These are phyloP conservation scores for Lactarius akahatsu DNA, from an alignment of 768 basidiomycete species.

Conservation along the genomic window DNA sequence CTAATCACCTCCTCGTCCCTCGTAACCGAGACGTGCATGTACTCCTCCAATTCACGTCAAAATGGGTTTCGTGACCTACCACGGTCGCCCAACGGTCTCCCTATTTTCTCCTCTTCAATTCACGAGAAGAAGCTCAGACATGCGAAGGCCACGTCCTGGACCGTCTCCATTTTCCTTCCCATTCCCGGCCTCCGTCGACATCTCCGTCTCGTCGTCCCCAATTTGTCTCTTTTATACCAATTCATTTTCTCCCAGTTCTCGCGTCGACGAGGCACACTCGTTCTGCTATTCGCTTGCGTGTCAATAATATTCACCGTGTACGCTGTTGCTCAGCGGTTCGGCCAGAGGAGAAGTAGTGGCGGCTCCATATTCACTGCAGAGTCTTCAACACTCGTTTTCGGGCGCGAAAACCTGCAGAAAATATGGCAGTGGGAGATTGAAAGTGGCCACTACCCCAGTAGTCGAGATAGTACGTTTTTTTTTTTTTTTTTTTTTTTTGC, in stretches of 20 bases:
- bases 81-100: slow-evolving; percentile 45
- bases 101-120: slow-evolving; percentile 54
- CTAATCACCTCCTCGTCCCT: slow-evolving; percentile 1
- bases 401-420: slow-evolving; percentile 74
- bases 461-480: slow-evolving; percentile 60
- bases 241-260: slow-evolving; percentile 57
- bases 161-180: slow-evolving; percentile 55
- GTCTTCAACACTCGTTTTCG: slow-evolving; percentile 70
- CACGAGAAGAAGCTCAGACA: slow-evolving; percentile 64
- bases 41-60: slow-evolving; percentile 48
- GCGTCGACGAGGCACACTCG: slow-evolving; percentile 53
- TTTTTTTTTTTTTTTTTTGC: slow-evolving; percentile 25
- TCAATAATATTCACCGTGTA: slow-evolving; percentile 54
- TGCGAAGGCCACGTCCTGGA: slow-evolving; percentile 50
- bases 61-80: slow-evolving; percentile 48
- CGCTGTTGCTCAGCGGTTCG: slow-evolving; percentile 60
- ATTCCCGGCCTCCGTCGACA: slow-evolving; percentile 60
- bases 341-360: slow-evolving; percentile 64
- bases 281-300: slow-evolving; percentile 50
- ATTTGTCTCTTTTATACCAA: slow-evolving; percentile 59
- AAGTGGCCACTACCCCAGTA: slow-evolving; percentile 92
- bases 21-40: slow-evolving; percentile 34
- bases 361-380: slow-evolving; percentile 49
- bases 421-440: slow-evolving; percentile 97
- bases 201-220: slow-evolving; percentile 58